Conservation (phyloP, 73 alveolate species). For the Diophrys sp. region DNA sequence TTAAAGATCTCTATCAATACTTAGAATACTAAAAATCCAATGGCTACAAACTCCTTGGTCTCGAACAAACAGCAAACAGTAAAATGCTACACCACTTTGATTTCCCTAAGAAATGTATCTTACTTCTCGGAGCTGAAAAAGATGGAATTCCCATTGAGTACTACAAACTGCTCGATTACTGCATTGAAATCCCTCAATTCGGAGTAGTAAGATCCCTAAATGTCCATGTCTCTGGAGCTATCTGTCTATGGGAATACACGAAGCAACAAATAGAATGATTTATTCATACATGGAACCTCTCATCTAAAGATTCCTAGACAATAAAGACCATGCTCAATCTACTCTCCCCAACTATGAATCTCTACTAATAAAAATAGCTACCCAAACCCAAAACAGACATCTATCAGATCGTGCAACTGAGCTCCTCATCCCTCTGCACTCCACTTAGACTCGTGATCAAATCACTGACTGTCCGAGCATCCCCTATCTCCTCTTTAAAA, state of each 20-base stretch:
- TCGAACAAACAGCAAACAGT: slow-evolving; percentile 90
- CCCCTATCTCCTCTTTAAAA: too few relatives aligned
- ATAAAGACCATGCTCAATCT: too few relatives aligned
- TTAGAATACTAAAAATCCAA: slow-evolving; percentile 73
- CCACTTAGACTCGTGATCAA: too few relatives aligned
- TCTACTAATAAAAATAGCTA: too few relatives aligned
- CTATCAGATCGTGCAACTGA: too few relatives aligned
- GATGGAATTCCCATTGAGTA: slow-evolving; percentile 92
- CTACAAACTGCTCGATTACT: slow-evolving; percentile 65
- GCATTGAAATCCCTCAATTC: slow-evolving; percentile 88
- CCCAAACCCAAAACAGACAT: too few relatives aligned
- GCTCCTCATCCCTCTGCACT: too few relatives aligned
- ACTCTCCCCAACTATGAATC: too few relatives aligned
- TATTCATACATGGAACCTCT: too few relatives aligned
- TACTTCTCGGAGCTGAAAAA: slow-evolving; percentile 89
- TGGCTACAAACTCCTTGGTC: slow-evolving; percentile 85
- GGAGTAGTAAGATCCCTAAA: slow-evolving; percentile 82
- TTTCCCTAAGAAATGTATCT: slow-evolving; percentile 83
- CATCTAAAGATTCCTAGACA: too few relatives aligned
- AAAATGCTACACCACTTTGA: slow-evolving; percentile 70
- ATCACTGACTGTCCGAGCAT: too few relatives aligned
- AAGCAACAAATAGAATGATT: slow-evolving; percentile 22
- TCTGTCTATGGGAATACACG: slow-evolving; percentile 90
- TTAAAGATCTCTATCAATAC: slow-evolving; percentile 77
- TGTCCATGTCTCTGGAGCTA: slow-evolving; percentile 91